Percentiles rank a stretch among this genome's conserved stretches.
Conservation (phyloP, 1,284 basidiomycete genomes). For the Phylloboletellus chloephorus region DNA sequence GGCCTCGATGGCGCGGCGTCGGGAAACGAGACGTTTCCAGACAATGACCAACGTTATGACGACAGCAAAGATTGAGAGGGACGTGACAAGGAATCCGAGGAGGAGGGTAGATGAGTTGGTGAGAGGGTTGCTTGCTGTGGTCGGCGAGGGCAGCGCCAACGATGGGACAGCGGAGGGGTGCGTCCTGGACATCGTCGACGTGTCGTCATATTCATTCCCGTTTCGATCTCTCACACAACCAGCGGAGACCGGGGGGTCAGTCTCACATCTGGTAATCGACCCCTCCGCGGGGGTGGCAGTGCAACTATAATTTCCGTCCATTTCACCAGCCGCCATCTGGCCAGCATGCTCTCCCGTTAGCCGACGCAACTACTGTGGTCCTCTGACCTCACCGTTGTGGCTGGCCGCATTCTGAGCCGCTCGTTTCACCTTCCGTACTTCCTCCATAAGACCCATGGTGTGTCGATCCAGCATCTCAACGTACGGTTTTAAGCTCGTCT, state of each 20-base stretch:
- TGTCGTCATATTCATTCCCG: too few relatives aligned
- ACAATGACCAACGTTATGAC: constrained; percentile 30
- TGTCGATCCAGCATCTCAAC: constrained; percentile 88
- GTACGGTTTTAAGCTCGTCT: constrained; percentile 80
- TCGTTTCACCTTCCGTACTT: constrained; percentile 49
- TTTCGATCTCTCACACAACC: too few relatives aligned
- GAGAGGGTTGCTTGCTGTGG: background rate
- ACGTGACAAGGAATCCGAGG: constrained; percentile 30
- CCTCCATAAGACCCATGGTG: constrained; percentile 52
- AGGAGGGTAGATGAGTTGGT: constrained; percentile 24
- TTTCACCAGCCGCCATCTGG: constrained; percentile 27
- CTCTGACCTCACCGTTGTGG: constrained; percentile 14
- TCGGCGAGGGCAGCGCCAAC: constrained; percentile 4
- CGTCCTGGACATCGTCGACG: constrained; percentile 27
- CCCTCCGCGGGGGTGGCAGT: constrained; percentile 2
- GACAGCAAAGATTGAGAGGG: constrained; percentile 28
- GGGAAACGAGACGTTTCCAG: constrained; percentile 31
- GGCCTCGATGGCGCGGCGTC: constrained; percentile 27
- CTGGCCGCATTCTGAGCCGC: too few relatives aligned
- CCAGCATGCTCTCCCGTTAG: constrained; percentile 1
- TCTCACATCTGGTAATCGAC: constrained; percentile 8
- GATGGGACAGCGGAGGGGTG: background rate
- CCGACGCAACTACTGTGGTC: background rate
- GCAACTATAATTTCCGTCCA: background rate
- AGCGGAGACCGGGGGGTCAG: too few relatives aligned